Base-by-base conservation (phyloP, 2,329 filamentous ascomycete genomes). In the Stagonosporopsis vannaccii region DNA sequence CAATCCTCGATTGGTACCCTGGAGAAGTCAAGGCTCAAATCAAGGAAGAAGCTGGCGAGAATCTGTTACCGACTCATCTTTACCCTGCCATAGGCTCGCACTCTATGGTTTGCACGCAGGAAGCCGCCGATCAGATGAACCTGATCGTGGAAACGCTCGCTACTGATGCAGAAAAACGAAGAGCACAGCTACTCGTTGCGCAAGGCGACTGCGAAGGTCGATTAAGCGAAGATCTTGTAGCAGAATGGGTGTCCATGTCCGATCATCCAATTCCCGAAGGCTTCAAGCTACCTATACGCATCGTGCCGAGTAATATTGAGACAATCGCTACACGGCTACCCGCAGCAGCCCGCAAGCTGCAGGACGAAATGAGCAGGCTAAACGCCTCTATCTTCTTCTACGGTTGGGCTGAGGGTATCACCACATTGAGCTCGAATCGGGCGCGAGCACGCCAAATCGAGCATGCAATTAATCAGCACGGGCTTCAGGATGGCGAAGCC, bases 351-450 rank as follows among this genome's bases (percentile, higher is more conserved):
- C 75, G 65, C 36, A 77, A 67, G 62, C 81, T 81, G 48, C 79
- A 69, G 5, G 63, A 78, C 8, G 76, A 79, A 6, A 77, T 90
- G 47, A 86, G 84, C 0, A 75, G 80, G 12, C 85, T 90, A 53
- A 92, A 91, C 65, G 76, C 81, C 49, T 87, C 87, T 19, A 89
- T 91, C 8, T 91, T 92, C 68, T 78, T 90, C 48, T 87, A 87
- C 67, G 90, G 90, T 15, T 93, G 90, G 90, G 80, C 81, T 9
- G 76, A 79, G 8, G 78, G 82, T 0, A 69, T 84, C 23, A 90
- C 87, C 1, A 92, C 89, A 0, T 76, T 93, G 47, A 91, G 89
- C 3, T 88, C 87, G 59, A 92, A 93, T 69, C 82, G 84, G 20
- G 84, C 84, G 1, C 86, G 89, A 40, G 84, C 85, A 20, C 89